These are phyloP conservation scores for Clarireedia hainanense DNA, from an alignment of 2,329 filamentous ascomycete species.

Conservation along the genomic window DNA sequence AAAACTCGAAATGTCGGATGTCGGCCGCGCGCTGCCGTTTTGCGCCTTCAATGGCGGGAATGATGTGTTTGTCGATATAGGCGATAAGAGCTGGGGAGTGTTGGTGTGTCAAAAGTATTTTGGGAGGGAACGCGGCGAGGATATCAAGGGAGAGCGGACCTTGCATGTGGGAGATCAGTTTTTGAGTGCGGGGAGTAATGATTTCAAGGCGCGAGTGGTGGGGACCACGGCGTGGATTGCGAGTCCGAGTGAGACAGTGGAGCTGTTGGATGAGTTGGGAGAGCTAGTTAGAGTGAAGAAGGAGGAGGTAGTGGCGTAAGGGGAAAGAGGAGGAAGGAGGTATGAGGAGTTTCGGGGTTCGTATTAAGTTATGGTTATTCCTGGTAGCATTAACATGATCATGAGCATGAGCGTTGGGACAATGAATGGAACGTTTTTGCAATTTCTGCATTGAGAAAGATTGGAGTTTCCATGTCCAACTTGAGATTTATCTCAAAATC, in stretches of 20 bases:
- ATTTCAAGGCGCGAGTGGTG: constrained; percentile 89
- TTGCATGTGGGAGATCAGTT: constrained; percentile 97
- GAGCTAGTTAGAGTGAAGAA: constrained; percentile 33
- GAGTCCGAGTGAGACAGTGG: constrained; percentile 82
- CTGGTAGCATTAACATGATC: too few relatives aligned
- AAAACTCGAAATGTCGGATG: constrained; percentile 72
- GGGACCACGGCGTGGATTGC: constrained; percentile 97
- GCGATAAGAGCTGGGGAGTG: constrained; percentile 95
- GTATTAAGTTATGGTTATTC: too few relatives aligned
- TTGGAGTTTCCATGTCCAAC: too few relatives aligned
- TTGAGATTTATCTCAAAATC: too few relatives aligned
- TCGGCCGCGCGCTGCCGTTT: constrained; percentile 67
- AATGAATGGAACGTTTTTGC: too few relatives aligned
- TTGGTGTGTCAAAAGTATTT: constrained; percentile 89
- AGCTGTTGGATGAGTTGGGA: constrained; percentile 75
- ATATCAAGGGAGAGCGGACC: constrained; percentile 52
- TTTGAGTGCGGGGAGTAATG: constrained; percentile 87
- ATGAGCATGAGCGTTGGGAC: too few relatives aligned
- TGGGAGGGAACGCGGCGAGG: constrained; percentile 36
- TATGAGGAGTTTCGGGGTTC: too few relatives aligned
- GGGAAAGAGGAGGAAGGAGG: neutral
- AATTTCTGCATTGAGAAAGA: too few relatives aligned
- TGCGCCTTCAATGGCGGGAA: constrained; percentile 98
- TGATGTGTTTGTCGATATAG: constrained; percentile 97
- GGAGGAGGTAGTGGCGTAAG: neutral